Evolutionary conservation across 352 stramenopile species (phyloP).

Genomic region (Pythium scleroteichum): DNA sequence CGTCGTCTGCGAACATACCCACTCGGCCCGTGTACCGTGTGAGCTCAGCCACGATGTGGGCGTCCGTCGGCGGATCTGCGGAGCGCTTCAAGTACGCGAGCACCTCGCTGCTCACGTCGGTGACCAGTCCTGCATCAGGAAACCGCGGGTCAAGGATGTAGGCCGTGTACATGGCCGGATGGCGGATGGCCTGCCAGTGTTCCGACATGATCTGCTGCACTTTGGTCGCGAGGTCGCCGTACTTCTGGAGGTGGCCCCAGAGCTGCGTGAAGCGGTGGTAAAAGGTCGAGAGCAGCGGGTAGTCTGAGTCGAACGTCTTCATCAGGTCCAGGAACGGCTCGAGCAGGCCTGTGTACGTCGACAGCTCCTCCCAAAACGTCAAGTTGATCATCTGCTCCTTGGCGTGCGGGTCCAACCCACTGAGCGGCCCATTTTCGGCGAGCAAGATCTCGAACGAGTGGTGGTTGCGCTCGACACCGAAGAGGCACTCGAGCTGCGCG

Average conservation of each 20-base stretch:
- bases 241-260: slow-evolving; percentile 68
- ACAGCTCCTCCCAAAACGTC: slow-evolving; percentile 58
- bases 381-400: slow-evolving; percentile 52
- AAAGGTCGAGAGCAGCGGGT: slow-evolving; percentile 64
- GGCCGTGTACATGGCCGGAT: slow-evolving; percentile 74
- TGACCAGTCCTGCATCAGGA: slow-evolving; percentile 46
- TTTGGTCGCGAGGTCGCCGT: slow-evolving; percentile 42
- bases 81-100: slow-evolving; percentile 61
- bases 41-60: slow-evolving; percentile 62
- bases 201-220: slow-evolving; percentile 57
- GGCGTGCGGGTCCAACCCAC: slow-evolving; percentile 30
- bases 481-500: slow-evolving; percentile 49
- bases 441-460: slow-evolving; percentile 62
- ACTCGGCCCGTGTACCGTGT: slow-evolving; percentile 61
- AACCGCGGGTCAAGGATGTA: slow-evolving; percentile 81
- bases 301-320: slow-evolving; percentile 64
- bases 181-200: slow-evolving; percentile 59
- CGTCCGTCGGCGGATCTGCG: slow-evolving; percentile 39
- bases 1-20: slow-evolving; percentile 71
- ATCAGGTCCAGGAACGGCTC: slow-evolving; percentile 72
- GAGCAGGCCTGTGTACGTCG: slow-evolving; percentile 52
- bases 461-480: slow-evolving; percentile 53
- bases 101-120: slow-evolving; percentile 58
- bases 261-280: slow-evolving; percentile 74
- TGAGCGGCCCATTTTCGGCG: slow-evolving; percentile 47